Base-by-base conservation (phyloP, 306 rosid genomes). In the Rosa chinensis region DNA sequence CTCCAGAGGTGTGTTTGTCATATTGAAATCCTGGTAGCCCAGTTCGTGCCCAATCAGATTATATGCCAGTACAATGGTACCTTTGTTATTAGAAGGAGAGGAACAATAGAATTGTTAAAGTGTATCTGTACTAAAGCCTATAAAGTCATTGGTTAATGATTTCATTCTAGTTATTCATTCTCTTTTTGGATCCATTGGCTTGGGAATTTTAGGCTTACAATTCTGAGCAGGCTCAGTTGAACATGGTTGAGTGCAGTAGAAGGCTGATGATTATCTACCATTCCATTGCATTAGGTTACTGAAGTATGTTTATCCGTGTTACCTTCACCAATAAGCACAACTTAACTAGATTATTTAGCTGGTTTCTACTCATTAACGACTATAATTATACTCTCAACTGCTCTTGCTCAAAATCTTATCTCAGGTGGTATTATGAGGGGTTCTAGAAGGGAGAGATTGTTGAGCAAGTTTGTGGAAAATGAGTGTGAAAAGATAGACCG, bases 401-500 rank as follows among this genome's bases (percentile, higher is more conserved):
- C 75, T 13, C 49, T 72, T 87, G 39, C 55, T 78, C 35, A 77
- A 64, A 49, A 79, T 79, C 4, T 3, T 12, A 48, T 82, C 59
- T 53, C 93, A 94, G 99, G 97, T 89, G 99, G 97, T 80, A 92
- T 94, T 85, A 75, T 88, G 80, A 91, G 97, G 89, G 99, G 97
- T 79, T 88, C 99, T 42, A 94, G 97, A 84, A 91, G 93, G 87
- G 99, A 94, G 37, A 88, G 98, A 86, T 80, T 94, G 79, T 89
- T 94, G 56, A 89, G 97, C 79, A 94, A 94, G 84, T 94, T 91
- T 83, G 91, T 94, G 61, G 99, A 94, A 83, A 91, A 87, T 62
- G 99, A 94, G 73, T 94, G 97, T 71, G 99, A 94, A 83, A 94
- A 94, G 88, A 92, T 92, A 82, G 99, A 94, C 80, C 88, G 97